These are phyloP conservation scores for Ashbya aceris DNA, from an alignment of 1,139 yeast genomes.

Conservation along the genomic window DNA sequence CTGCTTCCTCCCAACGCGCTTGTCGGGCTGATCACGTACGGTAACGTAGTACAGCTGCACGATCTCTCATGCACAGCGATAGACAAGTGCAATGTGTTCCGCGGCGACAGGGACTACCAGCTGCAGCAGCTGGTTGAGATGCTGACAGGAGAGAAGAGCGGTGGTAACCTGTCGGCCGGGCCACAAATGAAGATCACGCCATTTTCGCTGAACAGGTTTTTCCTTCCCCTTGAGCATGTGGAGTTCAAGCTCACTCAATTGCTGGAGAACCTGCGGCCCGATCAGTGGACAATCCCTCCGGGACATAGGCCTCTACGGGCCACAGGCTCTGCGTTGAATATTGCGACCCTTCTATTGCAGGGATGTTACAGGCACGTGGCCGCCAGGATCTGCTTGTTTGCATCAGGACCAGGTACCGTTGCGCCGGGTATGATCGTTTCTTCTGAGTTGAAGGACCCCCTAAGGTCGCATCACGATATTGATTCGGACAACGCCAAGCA, in stretches of 20 bases:
- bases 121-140: conserved; percentile 67
- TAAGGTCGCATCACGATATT: conserved; percentile 93
- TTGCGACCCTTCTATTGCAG: conserved; percentile 77
- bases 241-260: conserved; percentile 80
- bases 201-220: conserved; percentile 53
- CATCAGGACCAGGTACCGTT: conserved; percentile 94
- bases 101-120: conserved; percentile 85
- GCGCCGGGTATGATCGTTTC: conserved; percentile 95
- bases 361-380: conserved; percentile 85
- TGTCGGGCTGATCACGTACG: conserved; percentile 85
- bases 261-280: conserved; percentile 69
- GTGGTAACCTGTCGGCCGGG: conserved; percentile 14
- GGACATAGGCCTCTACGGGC: conserved; percentile 87
- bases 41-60: conserved; percentile 91
- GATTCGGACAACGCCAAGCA: conserved; percentile 87
- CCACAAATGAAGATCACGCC: conserved; percentile 33
- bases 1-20: conserved; percentile 89
- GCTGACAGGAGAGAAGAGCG: conserved; percentile 44
- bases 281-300: conserved; percentile 87
- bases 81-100: conserved; percentile 76
- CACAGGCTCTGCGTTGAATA: conserved; percentile 85
- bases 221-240: conserved; percentile 76
- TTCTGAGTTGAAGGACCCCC: conserved; percentile 85
- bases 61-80: conserved; percentile 77
- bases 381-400: conserved; percentile 80